Evolutionary conservation across 441 rosid genomes (phyloP).

Genomic region (Pelargonium australe): DNA sequence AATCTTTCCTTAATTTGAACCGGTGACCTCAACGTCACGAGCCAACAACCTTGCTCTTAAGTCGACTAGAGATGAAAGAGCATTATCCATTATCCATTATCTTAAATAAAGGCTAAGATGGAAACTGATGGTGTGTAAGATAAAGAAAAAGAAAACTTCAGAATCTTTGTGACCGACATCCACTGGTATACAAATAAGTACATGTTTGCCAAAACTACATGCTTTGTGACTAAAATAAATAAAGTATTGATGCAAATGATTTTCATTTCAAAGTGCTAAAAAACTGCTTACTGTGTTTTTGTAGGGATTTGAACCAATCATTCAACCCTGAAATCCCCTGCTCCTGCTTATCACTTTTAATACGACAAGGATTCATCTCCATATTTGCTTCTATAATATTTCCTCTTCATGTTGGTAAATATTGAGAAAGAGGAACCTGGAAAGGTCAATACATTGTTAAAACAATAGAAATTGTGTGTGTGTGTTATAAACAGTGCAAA

Average conservation of each 20-base stretch:
- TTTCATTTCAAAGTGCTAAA: background rate
- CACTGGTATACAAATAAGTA: too few species aligned
- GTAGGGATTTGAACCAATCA: slow-evolving; percentile 86
- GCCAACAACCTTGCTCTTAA: too few species aligned
- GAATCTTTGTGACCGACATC: too few species aligned
- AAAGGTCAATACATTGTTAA: slow-evolving; percentile 9
- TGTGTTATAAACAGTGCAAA: too few species aligned
- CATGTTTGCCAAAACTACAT: background rate
- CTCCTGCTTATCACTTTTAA: slow-evolving; percentile 65
- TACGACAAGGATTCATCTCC: slow-evolving; percentile 85
- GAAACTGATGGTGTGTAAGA: too few species aligned
- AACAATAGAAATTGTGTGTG: background rate
- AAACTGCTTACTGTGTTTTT: slow-evolving; percentile 16
- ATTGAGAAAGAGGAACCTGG: slow-evolving; percentile 74
- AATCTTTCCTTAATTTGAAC: too few species aligned
- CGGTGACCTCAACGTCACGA: too few species aligned
- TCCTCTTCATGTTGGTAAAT: slow-evolving; percentile 91
- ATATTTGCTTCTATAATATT: slow-evolving; percentile 62
- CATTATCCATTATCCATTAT: too few species aligned
- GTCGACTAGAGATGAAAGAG: too few species aligned
- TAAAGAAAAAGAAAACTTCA: too few species aligned
- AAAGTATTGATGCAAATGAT: background rate
- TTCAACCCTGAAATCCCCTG: slow-evolving; percentile 73
- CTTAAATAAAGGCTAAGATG: too few species aligned
- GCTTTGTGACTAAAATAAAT: background rate